phyloP scores from a whole-genome alignment of 768 basidiomycete species.

The Peribolospora baueri region DNA sequence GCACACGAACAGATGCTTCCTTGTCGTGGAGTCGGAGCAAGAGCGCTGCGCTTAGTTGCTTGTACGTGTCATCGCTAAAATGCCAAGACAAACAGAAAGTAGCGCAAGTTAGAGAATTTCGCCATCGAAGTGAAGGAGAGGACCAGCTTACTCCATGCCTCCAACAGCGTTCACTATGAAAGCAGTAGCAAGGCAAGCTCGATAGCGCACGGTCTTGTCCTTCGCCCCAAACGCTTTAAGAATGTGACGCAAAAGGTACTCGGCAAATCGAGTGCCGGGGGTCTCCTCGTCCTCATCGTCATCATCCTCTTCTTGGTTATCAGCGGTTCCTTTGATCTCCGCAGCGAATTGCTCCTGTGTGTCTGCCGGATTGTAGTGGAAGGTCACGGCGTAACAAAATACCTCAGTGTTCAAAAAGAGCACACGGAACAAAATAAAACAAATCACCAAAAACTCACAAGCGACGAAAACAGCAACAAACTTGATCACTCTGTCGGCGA shows the following conservation, averaged over 20 bases:
- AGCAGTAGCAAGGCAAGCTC: constrained; percentile 48
- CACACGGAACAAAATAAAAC: constrained; percentile 25
- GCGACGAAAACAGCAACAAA: constrained; percentile 57
- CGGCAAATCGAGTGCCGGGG: constrained; percentile 40
- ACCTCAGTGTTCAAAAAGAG: not conserved
- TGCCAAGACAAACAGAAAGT: not conserved
- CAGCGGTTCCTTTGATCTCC: constrained; percentile 16
- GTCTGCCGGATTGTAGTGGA: too few species aligned
- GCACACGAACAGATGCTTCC: constrained; percentile 48
- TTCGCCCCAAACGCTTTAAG: constrained; percentile 58
- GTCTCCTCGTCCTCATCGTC: constrained; percentile 35
- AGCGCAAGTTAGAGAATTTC: not conserved
- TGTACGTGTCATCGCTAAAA: constrained; percentile 50
- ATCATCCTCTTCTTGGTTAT: constrained; percentile 21
- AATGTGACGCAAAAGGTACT: constrained; percentile 43
- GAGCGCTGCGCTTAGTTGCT: constrained; percentile 33
- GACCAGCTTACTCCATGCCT: constrained; percentile 48
- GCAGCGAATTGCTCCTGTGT: constrained; percentile 15
- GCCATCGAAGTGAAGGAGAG: not conserved
- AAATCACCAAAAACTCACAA: too few species aligned
- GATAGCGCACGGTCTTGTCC: constrained; percentile 64
- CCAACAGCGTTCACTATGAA: constrained; percentile 59
- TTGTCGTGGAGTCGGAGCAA: constrained; percentile 55
- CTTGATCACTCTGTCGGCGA: constrained; percentile 54
- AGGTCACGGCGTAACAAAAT: too few species aligned